phyloP scores from a whole-genome alignment of 306 rosid species.

The Lablab purpureus region DNA sequence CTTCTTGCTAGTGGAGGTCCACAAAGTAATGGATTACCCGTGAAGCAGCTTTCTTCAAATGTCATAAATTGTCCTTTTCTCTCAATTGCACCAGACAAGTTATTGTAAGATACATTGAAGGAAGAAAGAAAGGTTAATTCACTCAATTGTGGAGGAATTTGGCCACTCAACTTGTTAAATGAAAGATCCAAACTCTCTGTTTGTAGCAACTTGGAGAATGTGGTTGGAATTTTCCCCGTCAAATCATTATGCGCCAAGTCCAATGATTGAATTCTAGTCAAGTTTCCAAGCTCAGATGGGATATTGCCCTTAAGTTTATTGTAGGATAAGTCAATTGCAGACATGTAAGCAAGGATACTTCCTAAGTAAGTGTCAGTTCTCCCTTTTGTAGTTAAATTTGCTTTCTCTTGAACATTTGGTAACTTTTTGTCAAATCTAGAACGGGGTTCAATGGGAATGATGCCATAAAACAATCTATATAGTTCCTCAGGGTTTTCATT shows the following conservation, averaged over 20 bases:
- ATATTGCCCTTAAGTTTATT: not conserved
- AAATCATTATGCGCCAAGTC: not conserved
- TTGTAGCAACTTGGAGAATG: not conserved
- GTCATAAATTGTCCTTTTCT: slow-evolving; percentile 3
- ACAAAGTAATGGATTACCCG: slow-evolving; percentile 38
- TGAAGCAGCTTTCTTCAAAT: slow-evolving; percentile 36
- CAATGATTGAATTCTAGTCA: not conserved
- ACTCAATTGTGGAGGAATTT: not conserved
- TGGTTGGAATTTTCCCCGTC: not conserved
- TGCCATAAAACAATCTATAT: not conserved
- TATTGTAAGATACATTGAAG: not conserved
- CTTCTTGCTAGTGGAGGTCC: slow-evolving; percentile 1
- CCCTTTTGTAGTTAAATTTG: not conserved
- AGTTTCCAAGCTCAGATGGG: slow-evolving; percentile 36
- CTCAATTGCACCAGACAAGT: not conserved
- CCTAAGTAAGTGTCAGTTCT: not conserved
- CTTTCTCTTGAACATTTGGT: not conserved
- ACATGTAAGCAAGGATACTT: not conserved
- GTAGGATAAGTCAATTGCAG: slow-evolving; percentile 1
- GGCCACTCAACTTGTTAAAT: not conserved
- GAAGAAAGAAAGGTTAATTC: not conserved
- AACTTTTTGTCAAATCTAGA: not conserved
- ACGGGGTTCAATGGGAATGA: not conserved
- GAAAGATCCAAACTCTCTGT: slow-evolving; percentile 24
- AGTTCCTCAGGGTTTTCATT: not conserved